A percentile compares a stretch with the other conserved stretches of the same genome.
These are phyloP conservation scores for Herpetomonas tarakana DNA, from an alignment of 208 protist species.

Conservation along the genomic window DNA sequence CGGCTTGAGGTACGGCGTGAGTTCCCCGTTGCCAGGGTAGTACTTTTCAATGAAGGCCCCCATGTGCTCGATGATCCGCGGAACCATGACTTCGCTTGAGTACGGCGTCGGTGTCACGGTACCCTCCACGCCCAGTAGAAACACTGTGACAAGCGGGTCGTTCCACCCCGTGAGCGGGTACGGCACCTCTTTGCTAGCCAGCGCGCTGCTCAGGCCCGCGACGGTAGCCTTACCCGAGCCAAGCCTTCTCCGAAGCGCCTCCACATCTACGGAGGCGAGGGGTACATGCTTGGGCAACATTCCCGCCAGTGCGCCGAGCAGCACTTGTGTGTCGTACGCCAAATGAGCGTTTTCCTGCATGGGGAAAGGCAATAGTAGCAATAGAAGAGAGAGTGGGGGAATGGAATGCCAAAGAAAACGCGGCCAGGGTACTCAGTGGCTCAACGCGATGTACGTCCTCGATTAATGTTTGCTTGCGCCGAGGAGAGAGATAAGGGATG, in stretches of 20 bases:
- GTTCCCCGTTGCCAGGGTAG: conserved; percentile 26
- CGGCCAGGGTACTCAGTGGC: too few species aligned
- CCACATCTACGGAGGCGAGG: not conserved
- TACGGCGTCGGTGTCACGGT: conserved; percentile 72
- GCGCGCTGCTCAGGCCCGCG: not conserved
- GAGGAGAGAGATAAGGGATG: too few species aligned
- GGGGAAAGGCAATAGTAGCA: too few species aligned
- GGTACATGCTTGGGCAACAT: conserved; percentile 10
- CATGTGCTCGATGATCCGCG: conserved; percentile 27
- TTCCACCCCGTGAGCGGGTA: conserved; percentile 2
- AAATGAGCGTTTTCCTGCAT: not conserved
- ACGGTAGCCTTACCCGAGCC: not conserved
- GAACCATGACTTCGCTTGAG: conserved; percentile 50
- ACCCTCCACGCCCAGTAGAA: conserved; percentile 62
- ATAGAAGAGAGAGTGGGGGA: too few species aligned
- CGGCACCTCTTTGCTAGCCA: not conserved
- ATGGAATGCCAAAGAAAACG: too few species aligned
- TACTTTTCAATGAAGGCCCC: conserved; percentile 29
- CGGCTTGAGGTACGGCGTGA: conserved; percentile 14
- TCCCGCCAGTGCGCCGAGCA: conserved; percentile 7
- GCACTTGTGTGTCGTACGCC: conserved; percentile 10
- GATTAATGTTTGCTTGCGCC: too few species aligned
- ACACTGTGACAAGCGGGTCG: conserved; percentile 11
- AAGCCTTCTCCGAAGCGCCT: not conserved
- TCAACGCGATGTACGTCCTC: too few species aligned